phyloP scores from a whole-genome alignment of 2,329 filamentous ascomycete species.

The Blumeria graminis region DNA sequence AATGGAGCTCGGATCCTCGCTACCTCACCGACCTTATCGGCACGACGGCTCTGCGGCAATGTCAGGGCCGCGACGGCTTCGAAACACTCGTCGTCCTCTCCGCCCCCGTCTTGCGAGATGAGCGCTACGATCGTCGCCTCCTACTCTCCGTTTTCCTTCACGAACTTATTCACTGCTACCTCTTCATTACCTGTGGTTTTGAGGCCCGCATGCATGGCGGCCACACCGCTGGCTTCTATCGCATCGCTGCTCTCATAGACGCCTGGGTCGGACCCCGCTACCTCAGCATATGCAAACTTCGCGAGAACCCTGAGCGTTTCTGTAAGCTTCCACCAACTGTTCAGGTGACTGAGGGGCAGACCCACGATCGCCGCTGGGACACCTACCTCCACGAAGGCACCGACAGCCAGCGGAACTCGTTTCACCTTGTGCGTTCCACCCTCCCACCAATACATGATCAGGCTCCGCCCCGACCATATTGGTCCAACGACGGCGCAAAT shows the following conservation, averaged over 20 bases:
- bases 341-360: background rate
- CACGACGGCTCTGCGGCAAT: slow-evolving; percentile 30
- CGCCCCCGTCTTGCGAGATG: slow-evolving; percentile 27
- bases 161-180: slow-evolving; percentile 41
- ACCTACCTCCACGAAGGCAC: background rate
- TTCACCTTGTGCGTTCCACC: no score
- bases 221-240: slow-evolving; percentile 33
- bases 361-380: background rate
- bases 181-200: slow-evolving; percentile 37
- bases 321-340: slow-evolving; percentile 4
- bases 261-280: slow-evolving; percentile 30
- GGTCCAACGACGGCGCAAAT: no score
- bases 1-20: slow-evolving; percentile 29
- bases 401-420: no score
- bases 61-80: slow-evolving; percentile 21
- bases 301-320: slow-evolving; percentile 34
- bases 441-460: no score
- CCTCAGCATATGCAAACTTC: slow-evolving; percentile 32
- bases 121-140: slow-evolving; percentile 29
- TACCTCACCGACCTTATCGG: slow-evolving; percentile 34
- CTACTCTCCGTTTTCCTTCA: slow-evolving; percentile 41
- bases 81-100: slow-evolving; percentile 40
- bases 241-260: slow-evolving; percentile 35
- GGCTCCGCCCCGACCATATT: no score
- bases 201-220: slow-evolving; percentile 29